Evolutionary conservation across 2,329 filamentous ascomycete species (phyloP), one percentile per base, ranked within the genome.

Genomic region (Sclerotinia glacialis): DNA sequence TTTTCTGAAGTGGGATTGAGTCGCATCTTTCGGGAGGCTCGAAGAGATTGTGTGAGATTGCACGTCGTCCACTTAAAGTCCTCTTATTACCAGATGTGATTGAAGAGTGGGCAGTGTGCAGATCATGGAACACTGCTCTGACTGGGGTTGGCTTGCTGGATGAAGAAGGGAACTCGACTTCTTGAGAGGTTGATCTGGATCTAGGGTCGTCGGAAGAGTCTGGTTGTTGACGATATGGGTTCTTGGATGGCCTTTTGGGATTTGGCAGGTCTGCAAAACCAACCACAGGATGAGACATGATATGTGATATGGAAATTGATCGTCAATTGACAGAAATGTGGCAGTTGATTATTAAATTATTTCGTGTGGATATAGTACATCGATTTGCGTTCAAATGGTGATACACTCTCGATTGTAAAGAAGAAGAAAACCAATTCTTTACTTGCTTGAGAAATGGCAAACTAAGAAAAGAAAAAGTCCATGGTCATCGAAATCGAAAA

Each of bases 41-140:
- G 31, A 54, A 62, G 28, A 50, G 46, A 28, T 69, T 61, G 9
- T 67, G 68, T 26, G 53, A 31, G 6, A 63, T 56, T 26, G 46
- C 55, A 46, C 61, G 61, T 26, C 58, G 49, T 23, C 61, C 53
- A 40, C 54, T 65, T 14, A 65, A 59, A 52, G 44, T 70, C 65
- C 69, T 72, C 21, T 66, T 70, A 34, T 68, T 64, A 18, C 73
- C 69, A 21, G 74, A 74, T 3, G 73, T 75, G 34, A 76, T 76
- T 31, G 70, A 72, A 4, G 70, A 73, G 50, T 75, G 68, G 0
- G 74, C 74, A 9, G 73, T 74, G 6, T 62, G 62, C 26, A 75
- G 68, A 56, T 76, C 74, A 60, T 74, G 26, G 49, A 75, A 76
- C 5, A 75, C 70, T 46, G 71, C 67, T 42, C 69, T 69, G 11